Percentiles rank a stretch among this genome's conserved stretches.
Evolutionary conservation across 331 rosid genomes (phyloP).

Genomic region (Quercus phellos): DNA sequence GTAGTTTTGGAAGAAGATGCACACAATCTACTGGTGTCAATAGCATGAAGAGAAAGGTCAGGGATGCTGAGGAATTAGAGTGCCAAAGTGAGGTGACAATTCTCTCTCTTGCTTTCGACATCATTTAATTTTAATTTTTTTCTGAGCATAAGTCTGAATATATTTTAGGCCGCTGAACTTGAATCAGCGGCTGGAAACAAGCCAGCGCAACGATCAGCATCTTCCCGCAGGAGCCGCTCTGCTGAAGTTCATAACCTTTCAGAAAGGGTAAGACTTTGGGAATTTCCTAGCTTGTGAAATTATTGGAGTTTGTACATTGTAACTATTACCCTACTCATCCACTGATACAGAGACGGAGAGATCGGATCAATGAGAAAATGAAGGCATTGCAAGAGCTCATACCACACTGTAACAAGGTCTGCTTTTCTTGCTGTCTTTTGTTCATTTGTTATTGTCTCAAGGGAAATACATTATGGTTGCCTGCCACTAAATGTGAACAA

Average conservation of each 20-base stretch:
- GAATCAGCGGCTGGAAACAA: constrained; percentile 54
- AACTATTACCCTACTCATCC: constrained; percentile 4
- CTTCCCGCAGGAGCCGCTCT: constrained; percentile 63
- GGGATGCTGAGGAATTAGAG: constrained; percentile 63
- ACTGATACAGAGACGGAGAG: constrained; percentile 70
- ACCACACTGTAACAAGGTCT: constrained; percentile 86
- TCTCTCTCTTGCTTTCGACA: not conserved
- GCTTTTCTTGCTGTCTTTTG: not conserved
- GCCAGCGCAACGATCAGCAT: constrained; percentile 45
- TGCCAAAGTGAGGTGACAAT: constrained; percentile 71
- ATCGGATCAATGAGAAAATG: constrained; percentile 91
- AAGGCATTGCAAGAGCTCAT: constrained; percentile 79
- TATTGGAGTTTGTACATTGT: not conserved
- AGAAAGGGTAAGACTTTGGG: constrained; percentile 58
- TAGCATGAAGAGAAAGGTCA: constrained; percentile 58
- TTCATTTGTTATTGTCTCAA: too few species aligned
- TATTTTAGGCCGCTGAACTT: constrained; percentile 51
- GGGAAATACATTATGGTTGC: not conserved
- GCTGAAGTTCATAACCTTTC: constrained; percentile 89
- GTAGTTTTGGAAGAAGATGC: constrained; percentile 58
- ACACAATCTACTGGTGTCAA: constrained; percentile 46
- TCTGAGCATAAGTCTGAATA: not conserved
- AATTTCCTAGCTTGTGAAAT: constrained; percentile 6
- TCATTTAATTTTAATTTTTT: not conserved
- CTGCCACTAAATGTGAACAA: not conserved